A percentile compares a stretch with the other conserved stretches of the same genome.
phyloP scores from a whole-genome alignment of 805 yeast genomes.

The Lachancea dasiensis region DNA sequence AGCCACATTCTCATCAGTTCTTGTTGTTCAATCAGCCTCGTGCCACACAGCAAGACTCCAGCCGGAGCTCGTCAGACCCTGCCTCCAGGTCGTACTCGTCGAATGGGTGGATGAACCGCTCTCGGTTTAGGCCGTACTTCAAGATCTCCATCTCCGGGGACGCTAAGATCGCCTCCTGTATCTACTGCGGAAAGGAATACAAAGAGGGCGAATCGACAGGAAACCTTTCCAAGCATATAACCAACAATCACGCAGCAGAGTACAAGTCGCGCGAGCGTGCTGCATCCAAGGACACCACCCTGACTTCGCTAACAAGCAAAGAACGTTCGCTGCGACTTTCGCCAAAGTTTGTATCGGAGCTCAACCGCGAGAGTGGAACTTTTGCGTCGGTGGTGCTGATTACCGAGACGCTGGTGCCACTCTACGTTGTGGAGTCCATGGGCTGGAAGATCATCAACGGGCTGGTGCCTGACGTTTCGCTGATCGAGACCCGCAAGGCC shows the following conservation, averaged over 20 bases:
- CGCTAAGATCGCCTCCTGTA: constrained; percentile 7
- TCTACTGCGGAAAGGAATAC: constrained; percentile 11
- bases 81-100: background rate
- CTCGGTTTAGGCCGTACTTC: constrained; percentile 8
- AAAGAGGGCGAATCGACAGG: constrained; percentile 14
- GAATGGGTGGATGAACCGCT: constrained; percentile 10
- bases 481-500: constrained; percentile 6
- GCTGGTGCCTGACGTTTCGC: constrained; percentile 6
- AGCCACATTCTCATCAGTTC: background rate
- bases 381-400: constrained; percentile 7
- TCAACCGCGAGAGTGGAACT: constrained; percentile 6
- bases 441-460: constrained; percentile 9
- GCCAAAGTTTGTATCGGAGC: constrained; percentile 5
- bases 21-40: background rate
- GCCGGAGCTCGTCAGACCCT: constrained; percentile 1
- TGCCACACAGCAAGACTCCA: background rate
- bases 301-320: constrained; percentile 6
- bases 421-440: constrained; percentile 7
- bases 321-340: constrained; percentile 8
- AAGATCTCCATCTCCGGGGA: constrained; percentile 6
- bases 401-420: constrained; percentile 7
- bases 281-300: constrained; percentile 6
- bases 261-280: constrained; percentile 8
- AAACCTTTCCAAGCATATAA: constrained; percentile 10
- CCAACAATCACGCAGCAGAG: constrained; percentile 7